Evolutionary conservation across 2,329 filamentous ascomycete genomes (phyloP).

Genomic region (Xylogone sp.): DNA sequence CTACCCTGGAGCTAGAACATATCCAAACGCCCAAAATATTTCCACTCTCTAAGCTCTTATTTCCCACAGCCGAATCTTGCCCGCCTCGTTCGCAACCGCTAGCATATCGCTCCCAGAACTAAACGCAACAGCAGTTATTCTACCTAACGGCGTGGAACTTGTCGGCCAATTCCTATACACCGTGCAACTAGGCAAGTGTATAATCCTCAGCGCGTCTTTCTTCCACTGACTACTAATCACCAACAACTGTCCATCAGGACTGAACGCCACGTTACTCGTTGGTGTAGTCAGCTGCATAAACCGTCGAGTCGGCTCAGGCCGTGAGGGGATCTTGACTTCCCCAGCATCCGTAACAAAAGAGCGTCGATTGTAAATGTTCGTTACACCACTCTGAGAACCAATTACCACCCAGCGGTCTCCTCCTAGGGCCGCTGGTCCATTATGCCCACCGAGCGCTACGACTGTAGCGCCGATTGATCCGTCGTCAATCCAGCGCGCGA

Average conservation of each 20-base stretch:
- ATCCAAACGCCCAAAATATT: not conserved
- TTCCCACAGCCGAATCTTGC: conserved; percentile 89
- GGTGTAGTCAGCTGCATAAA: conserved; percentile 88
- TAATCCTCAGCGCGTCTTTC: conserved; percentile 80
- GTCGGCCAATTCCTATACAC: conserved; percentile 98
- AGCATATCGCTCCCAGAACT: conserved; percentile 63
- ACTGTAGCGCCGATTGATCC: conserved; percentile 84
- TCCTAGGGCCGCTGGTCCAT: conserved; percentile 57
- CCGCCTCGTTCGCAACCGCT: conserved; percentile 83
- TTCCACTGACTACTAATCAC: conserved; percentile 85
- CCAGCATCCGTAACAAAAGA: conserved; percentile 33
- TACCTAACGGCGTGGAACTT: conserved; percentile 78
- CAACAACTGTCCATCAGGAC: conserved; percentile 84
- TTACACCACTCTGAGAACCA: conserved; percentile 80
- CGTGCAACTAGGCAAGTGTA: conserved; percentile 87
- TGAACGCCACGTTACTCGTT: conserved; percentile 75
- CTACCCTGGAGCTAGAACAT: too few species aligned
- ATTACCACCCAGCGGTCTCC: conserved; percentile 86
- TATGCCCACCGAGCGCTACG: conserved; percentile 70
- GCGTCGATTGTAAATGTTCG: conserved; percentile 86
- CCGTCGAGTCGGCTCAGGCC: conserved; percentile 67
- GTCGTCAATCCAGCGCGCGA: conserved; percentile 86
- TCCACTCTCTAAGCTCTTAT: conserved; percentile 55
- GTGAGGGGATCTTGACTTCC: conserved; percentile 53
- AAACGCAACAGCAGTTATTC: conserved; percentile 73